Percentiles rank a stretch among this genome's conserved stretches.
Evolutionary conservation across 306 rosid genomes (phyloP).

Genomic region (Acmispon strigosus): DNA sequence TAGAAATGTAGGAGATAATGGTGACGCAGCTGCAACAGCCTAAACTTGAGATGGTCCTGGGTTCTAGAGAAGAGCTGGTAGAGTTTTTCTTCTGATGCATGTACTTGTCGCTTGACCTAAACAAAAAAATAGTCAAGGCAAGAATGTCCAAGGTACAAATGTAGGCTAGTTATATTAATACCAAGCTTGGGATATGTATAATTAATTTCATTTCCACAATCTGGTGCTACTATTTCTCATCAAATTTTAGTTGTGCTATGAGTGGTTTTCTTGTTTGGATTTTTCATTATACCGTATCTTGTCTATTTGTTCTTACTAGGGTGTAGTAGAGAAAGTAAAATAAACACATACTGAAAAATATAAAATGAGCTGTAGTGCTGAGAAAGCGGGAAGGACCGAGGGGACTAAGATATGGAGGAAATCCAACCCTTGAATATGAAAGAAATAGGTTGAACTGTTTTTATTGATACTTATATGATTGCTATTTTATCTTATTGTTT

Average conservation of each 20-base stretch:
- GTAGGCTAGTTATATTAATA: constrained; percentile 30
- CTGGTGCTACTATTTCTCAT: background rate
- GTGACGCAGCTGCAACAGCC: constrained; percentile 50
- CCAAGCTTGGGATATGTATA: constrained; percentile 30
- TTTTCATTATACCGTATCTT: background rate
- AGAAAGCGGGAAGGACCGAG: background rate
- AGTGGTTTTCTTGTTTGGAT: background rate
- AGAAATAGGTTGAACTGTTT: too few relatives aligned
- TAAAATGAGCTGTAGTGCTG: background rate
- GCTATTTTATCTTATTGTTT: too few relatives aligned
- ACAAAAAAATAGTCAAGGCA: background rate
- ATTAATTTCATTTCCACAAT: constrained; percentile 4
- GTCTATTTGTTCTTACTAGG: background rate
- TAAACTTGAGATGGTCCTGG: constrained; percentile 6
- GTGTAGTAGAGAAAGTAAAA: background rate
- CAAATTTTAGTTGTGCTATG: background rate
- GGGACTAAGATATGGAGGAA: background rate
- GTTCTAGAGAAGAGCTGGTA: constrained; percentile 1
- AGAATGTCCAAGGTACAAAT: constrained; percentile 21
- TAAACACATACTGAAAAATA: too few relatives aligned
- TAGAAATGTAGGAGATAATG: constrained; percentile 38
- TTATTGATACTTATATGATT: too few relatives aligned
- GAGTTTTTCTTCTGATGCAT: constrained; percentile 12
- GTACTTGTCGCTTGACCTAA: constrained; percentile 12
- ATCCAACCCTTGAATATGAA: too few relatives aligned